phyloP scores from a whole-genome alignment of 192 early-diverging fungal species.

The Nowakowskiella sp. region DNA sequence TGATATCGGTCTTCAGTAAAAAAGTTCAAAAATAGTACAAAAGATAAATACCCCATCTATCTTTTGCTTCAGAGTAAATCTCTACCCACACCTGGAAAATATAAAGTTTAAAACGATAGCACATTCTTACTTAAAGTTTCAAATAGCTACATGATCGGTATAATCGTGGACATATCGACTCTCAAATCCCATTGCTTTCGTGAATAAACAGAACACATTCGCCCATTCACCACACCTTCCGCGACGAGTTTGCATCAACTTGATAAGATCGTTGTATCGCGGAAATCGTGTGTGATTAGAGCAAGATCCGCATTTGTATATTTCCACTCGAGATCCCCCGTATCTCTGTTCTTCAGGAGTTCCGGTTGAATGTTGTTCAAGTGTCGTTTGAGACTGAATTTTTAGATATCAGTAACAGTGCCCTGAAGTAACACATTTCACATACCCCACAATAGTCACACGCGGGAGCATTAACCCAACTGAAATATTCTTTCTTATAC shows the following conservation, averaged over 20 bases:
- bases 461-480: constrained; percentile 27
- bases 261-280: constrained; percentile 15
- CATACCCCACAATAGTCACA: constrained; percentile 16
- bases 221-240: constrained; percentile 44
- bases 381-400: constrained; percentile 1
- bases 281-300: constrained; percentile 24
- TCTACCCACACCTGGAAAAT: constrained; percentile 34
- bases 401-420: background rate
- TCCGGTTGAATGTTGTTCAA: constrained; percentile 9
- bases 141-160: constrained; percentile 24
- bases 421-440: background rate
- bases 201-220: constrained; percentile 28
- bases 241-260: constrained; percentile 26
- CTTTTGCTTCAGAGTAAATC: constrained; percentile 16
- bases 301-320: constrained; percentile 22
- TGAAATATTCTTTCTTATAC: constrained; percentile 38
- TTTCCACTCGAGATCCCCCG: constrained; percentile 20
- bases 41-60: constrained; percentile 24
- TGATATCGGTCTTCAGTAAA: background rate
- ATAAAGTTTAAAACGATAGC: background rate
- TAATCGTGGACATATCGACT: constrained; percentile 34
- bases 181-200: constrained; percentile 31
- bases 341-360: constrained; percentile 14
- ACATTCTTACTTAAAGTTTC: background rate
- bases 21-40: background rate